These are phyloP conservation scores for Escallonia rubra DNA, from an alignment of 129 eudicot species.

Conservation along the genomic window DNA sequence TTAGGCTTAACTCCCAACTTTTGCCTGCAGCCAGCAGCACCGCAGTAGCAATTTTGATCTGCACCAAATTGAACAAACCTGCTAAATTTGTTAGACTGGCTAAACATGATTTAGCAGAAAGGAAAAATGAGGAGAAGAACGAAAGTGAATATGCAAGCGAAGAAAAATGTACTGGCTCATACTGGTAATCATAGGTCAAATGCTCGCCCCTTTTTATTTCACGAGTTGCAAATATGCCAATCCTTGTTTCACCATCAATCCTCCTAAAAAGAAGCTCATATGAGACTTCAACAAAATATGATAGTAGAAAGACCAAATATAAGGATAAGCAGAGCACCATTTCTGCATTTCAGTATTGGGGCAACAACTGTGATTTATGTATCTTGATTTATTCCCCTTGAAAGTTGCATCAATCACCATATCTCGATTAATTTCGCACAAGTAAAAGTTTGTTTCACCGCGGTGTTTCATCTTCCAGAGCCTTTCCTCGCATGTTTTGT, in stretches of 20 bases:
- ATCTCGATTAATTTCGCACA: constrained; percentile 96
- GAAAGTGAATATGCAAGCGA: background rate
- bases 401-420: constrained; percentile 99
- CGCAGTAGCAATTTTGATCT: constrained; percentile 98
- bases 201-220: constrained; percentile 88
- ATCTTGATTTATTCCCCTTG: constrained; percentile 98
- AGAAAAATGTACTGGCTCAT: constrained; percentile 22
- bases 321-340: constrained; percentile 52
- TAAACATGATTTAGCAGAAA: background rate
- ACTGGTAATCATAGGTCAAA: constrained; percentile 96
- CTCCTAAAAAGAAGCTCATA: constrained; percentile 39
- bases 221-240: constrained; percentile 93
- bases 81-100: constrained; percentile 45
- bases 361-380: constrained; percentile 93
- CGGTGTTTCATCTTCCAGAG: constrained; percentile 92
- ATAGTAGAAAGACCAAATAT: constrained; percentile 8
- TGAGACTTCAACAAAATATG: constrained; percentile 3
- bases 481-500: constrained; percentile 91
- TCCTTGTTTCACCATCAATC: constrained; percentile 96
- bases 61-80: constrained; percentile 99
- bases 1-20: constrained; percentile 92
- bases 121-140: background rate
- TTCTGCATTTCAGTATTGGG: constrained; percentile 99
- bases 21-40: constrained; percentile 80
- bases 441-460: constrained; percentile 90